Conservation (phyloP, 257 asterid species). For the Solanum medicagineum region DNA sequence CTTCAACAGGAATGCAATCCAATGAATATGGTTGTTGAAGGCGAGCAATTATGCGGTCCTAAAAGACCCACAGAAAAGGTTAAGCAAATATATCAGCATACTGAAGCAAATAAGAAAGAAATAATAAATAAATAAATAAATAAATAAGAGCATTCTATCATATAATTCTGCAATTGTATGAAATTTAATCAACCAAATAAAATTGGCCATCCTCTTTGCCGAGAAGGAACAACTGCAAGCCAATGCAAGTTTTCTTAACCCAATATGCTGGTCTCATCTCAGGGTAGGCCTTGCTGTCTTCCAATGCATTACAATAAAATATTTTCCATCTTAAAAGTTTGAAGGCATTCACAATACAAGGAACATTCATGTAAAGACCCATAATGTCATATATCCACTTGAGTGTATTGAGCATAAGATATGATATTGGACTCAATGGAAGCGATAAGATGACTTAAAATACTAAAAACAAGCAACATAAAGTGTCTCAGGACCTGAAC, state of each 20-base stretch:
- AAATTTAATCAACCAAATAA: not conserved
- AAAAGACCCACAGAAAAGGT: not conserved
- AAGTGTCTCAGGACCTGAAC: not conserved
- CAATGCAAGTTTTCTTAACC: not conserved
- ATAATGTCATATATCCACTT: not conserved
- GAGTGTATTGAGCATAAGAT: not conserved
- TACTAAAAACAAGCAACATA: not conserved
- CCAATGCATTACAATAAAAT: not conserved
- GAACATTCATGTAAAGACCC: not conserved
- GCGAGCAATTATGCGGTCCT: slow-evolving; percentile 97
- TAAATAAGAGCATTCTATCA: not conserved
- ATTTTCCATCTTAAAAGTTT: not conserved
- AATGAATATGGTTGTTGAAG: slow-evolving; percentile 97
- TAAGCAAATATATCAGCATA: not conserved
- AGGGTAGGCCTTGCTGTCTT: not conserved
- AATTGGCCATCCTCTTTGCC: not conserved
- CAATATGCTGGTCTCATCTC: not conserved
- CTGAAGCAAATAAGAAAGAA: not conserved
- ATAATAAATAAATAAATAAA: not conserved
- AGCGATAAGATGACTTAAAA: not conserved
- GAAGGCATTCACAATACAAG: not conserved
- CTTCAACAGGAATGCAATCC: slow-evolving; percentile 99
- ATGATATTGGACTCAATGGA: not conserved
- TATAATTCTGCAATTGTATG: not conserved
- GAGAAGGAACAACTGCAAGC: not conserved